These are phyloP conservation scores for Bauhinia variegata DNA, from an alignment of 306 rosid genomes.

Conservation along the genomic window DNA sequence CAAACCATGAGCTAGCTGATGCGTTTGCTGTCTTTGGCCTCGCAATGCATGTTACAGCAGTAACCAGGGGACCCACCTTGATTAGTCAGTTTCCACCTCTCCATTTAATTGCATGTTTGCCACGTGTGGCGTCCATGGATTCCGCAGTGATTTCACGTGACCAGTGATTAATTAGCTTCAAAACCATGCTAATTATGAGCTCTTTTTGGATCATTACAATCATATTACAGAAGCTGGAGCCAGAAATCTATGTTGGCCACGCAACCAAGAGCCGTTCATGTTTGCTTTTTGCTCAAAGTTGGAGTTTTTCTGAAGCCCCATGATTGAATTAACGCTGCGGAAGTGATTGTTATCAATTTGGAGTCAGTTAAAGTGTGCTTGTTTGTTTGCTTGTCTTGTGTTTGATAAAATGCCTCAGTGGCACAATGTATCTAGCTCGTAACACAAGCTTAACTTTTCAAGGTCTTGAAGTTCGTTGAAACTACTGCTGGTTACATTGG, in stretches of 20 bases:
- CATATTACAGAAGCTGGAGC: neutral
- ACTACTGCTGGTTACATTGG: constrained; percentile 22
- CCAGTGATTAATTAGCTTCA: constrained; percentile 20
- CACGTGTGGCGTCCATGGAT: constrained; percentile 35
- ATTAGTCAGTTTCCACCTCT: neutral
- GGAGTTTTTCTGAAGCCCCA: constrained; percentile 1
- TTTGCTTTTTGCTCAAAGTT: neutral
- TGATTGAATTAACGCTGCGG: neutral
- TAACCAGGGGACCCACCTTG: neutral
- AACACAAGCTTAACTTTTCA: too few species aligned
- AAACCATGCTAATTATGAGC: too few species aligned
- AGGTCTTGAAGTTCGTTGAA: constrained; percentile 25
- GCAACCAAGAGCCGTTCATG: constrained; percentile 9
- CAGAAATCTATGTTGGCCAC: constrained; percentile 9
- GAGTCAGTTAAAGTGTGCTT: too few species aligned
- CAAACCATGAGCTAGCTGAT: neutral
- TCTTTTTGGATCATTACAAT: neutral
- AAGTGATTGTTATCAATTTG: neutral
- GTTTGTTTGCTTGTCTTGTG: too few species aligned
- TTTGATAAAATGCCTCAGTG: too few species aligned
- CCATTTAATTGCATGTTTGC: constrained; percentile 46
- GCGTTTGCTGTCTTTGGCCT: neutral
- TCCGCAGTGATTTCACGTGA: constrained; percentile 36
- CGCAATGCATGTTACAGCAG: constrained; percentile 3
- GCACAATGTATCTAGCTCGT: too few species aligned